Base-by-base conservation (phyloP, 1,284 basidiomycete genomes). In the Ceratobasidium sp. region DNA sequence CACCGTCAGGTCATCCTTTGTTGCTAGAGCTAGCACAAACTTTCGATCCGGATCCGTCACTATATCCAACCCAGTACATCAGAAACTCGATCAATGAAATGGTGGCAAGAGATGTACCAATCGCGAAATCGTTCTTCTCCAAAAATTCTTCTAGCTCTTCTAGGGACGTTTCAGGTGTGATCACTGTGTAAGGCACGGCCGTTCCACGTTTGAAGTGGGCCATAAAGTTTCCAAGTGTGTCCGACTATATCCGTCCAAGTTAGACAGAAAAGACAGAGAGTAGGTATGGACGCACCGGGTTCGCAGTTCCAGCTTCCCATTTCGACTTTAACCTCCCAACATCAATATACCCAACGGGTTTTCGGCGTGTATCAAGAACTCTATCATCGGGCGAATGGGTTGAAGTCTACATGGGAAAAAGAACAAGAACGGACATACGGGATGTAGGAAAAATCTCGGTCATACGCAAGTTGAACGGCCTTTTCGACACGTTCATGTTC, bases 391-490 rank as follows among this genome's bases (percentile, higher is more conserved):
- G 30, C 34, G 28, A 60, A 45, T 12, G 4, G 1, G 41, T 12
- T 48, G 23, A 39, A 6, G 8, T 52, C 43, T 28, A 34, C 14
- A 5, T 32, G 18, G 26, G 46, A 36, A 62, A 39, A 32, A 26
- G 57, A 26, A 10, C 14, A n/a, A 32, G 26, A 26, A n/a, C 18
- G 36, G 16, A 81, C 36, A 14, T 77, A 96, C 93, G 94, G 94
- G 72, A 96, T 90, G 77, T 94, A 89, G 30, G 94, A 94, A 80
- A 95, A 96, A 79, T 96, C 94, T 52, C 93, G 87, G 76, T 96
- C 94, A 77, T 94, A 96, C 0, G 94, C 94, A 39, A 91, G 85
- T 77, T 93, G 92, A 50, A 96, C 87, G 1, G 92, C 94, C 34
- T 86, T 84, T 9, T 86, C 85, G 71, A 95, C 88, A 21, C 86